Base-by-base conservation (phyloP, 441 rosid species). In the Aleurites moluccanus region DNA sequence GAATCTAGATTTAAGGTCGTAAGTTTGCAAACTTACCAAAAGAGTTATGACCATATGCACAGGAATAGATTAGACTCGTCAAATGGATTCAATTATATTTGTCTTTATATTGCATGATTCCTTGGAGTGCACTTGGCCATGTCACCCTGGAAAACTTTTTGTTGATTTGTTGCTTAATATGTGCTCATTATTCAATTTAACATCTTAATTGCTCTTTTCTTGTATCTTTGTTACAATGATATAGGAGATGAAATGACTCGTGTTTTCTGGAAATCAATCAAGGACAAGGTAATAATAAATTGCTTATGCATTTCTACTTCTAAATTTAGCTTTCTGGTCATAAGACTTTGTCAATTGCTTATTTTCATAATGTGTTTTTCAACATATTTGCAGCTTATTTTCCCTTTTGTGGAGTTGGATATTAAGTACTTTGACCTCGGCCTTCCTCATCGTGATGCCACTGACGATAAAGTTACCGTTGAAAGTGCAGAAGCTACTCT, bases 391-490 rank as follows among this genome's bases (percentile, higher is more conserved):
- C 92, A 95, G 99, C 94, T 92, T 42, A 88, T 92, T 77, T 82
- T 83, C 69, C 98, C 97, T 40, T 95, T 95, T 69, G 61, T 95
- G 84, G 98, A 95, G 71, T 80, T 95, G 96, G 98, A 95, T 80
- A 91, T 95, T 74, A 95, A 91, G 83, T 95, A 95, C 80, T 95
- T 80, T n/a, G 99, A 95, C 77, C 99, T 95, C 64, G 97, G 99
- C 61, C 92, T 93, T 79, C 91, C 87, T 55, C 75, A 95, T 64
- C 99, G 97, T 74, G 98, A 95, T 84, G 96, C 95, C 69, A 95
- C 99, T 2, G 88, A 90, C 80, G 99, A 95, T 80, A 86, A 84
- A 83, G 99, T 95, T 63, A 95, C 99, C 6, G 20, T 91, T 73
- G 94, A 91, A 82, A 92, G 98, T 83, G 99, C 97, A 42, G 91